Conservation (phyloP, 2,329 filamentous ascomycete genomes). For the Shiraia bambusicola region DNA sequence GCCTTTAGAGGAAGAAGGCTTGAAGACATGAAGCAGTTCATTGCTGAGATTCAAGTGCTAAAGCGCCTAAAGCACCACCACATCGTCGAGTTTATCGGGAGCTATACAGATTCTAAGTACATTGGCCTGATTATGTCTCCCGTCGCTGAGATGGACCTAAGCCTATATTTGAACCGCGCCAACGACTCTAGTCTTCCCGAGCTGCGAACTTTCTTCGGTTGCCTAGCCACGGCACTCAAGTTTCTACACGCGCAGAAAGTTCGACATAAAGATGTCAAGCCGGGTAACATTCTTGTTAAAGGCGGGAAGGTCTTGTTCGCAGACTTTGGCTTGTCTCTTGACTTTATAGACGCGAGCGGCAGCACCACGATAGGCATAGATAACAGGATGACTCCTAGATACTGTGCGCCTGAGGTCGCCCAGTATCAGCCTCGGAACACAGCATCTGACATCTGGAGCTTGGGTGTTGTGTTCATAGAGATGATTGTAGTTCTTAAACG, state of each 20-base stretch:
- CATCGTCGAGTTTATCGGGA: slow-evolving; percentile 32
- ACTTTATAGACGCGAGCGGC: slow-evolving; percentile 13
- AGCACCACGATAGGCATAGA: slow-evolving; percentile 15
- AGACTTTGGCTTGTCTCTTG: slow-evolving; percentile 30
- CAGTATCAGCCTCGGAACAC: slow-evolving; percentile 11
- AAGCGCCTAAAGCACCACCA: slow-evolving; percentile 34
- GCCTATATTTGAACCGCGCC: slow-evolving; percentile 17
- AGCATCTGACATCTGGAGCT: slow-evolving; percentile 18
- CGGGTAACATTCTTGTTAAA: slow-evolving; percentile 30
- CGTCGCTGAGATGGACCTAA: slow-evolving; percentile 23
- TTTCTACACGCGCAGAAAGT: slow-evolving; percentile 14
- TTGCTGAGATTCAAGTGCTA: slow-evolving; percentile 28
- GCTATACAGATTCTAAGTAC: slow-evolving; percentile 26
- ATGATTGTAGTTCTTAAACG: slow-evolving; percentile 19
- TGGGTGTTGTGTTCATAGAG: slow-evolving; percentile 20
- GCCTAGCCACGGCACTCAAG: slow-evolving; percentile 18
- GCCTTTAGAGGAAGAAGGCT: slow-evolving; percentile 8
- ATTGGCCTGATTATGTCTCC: slow-evolving; percentile 35
- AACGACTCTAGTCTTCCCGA: background rate
- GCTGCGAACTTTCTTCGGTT: slow-evolving; percentile 26
- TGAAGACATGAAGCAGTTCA: slow-evolving; percentile 23
- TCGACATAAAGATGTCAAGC: too few relatives aligned
- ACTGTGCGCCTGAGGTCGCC: slow-evolving; percentile 21
- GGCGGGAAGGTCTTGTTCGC: slow-evolving; percentile 21
- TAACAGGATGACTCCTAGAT: slow-evolving; percentile 14